Evolutionary conservation across 495 filamentous ascomycete genomes (phyloP).

Genomic region (Viridothelium virens): DNA sequence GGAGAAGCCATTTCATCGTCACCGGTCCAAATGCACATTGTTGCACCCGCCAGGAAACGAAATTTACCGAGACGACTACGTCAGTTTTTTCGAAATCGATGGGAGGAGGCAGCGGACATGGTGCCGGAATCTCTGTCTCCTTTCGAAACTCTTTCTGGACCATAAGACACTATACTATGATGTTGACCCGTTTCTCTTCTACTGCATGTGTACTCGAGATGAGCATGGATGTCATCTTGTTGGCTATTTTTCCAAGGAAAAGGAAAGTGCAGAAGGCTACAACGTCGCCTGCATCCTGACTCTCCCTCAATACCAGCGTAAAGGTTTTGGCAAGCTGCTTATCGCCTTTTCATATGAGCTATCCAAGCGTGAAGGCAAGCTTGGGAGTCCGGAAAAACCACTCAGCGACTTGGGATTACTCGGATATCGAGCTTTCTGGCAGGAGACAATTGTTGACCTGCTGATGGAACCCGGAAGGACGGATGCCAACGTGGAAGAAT

Average conservation of each 20-base stretch:
- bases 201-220: conserved; percentile 88
- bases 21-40: conserved; percentile 83
- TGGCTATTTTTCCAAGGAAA: conserved; percentile 97
- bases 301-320: conserved; percentile 88
- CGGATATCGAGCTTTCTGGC: conserved; percentile 94
- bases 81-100: conserved; percentile 97
- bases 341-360: conserved; percentile 98
- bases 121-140: conserved; percentile 91
- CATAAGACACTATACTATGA: conserved; percentile 99
- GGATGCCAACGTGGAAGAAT: conserved; percentile 69
- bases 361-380: conserved; percentile 85
- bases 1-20: conserved; percentile 67
- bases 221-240: conserved; percentile 86
- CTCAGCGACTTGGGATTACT: conserved; percentile 87
- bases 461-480: conserved; percentile 52
- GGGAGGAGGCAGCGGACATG: conserved; percentile 89
- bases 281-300: conserved; percentile 98
- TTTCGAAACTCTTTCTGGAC: conserved; percentile 93
- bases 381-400: conserved; percentile 93
- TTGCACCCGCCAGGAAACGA: conserved; percentile 94
- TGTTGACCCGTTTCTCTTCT: conserved; percentile 96
- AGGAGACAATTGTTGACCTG: conserved; percentile 80
- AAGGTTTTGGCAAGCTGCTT: conserved; percentile 83
- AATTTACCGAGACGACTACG: conserved; percentile 89
- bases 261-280: conserved; percentile 90